Evolutionary conservation across 1,139 yeast species (phyloP).

Genomic region (Debaryomycetaceae sp.): DNA sequence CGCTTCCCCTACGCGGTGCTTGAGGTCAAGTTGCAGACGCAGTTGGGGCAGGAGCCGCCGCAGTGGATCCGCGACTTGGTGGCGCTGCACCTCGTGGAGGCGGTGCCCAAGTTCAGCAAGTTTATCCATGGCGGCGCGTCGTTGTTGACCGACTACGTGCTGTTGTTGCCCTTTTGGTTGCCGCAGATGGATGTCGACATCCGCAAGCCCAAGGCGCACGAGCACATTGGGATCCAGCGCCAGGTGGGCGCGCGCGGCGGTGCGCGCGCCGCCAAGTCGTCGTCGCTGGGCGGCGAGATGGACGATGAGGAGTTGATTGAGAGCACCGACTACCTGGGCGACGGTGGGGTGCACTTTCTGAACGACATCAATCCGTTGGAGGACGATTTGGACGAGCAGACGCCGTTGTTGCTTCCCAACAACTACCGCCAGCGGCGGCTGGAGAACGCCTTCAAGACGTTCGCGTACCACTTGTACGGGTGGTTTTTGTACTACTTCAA

Average conservation of each 20-base stretch:
- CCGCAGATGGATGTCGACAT: constrained; percentile 98
- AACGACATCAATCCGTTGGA: constrained; percentile 46
- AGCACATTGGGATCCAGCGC: constrained; percentile 55
- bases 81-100: constrained; percentile 89
- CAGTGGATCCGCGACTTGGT: constrained; percentile 93
- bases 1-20: constrained; percentile 96
- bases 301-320: constrained; percentile 43
- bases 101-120: constrained; percentile 95
- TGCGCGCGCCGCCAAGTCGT: no score
- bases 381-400: constrained; percentile 43
- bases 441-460: constrained; percentile 26
- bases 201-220: constrained; percentile 75
- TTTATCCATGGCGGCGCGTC: constrained; percentile 95
- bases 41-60: constrained; percentile 98
- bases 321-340: constrained; percentile 32
- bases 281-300: constrained; percentile 47
- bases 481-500: constrained; percentile 46
- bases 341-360: constrained; percentile 43
- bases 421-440: constrained; percentile 24
- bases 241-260: no score
- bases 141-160: constrained; percentile 74
- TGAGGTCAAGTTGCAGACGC: constrained; percentile 95
- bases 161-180: constrained; percentile 90
- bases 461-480: constrained; percentile 31
- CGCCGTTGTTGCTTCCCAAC: constrained; percentile 39